These are phyloP conservation scores for Neopestalotiopsis clavispora DNA, from an alignment of 2,329 filamentous ascomycete genomes.

Conservation along the genomic window DNA sequence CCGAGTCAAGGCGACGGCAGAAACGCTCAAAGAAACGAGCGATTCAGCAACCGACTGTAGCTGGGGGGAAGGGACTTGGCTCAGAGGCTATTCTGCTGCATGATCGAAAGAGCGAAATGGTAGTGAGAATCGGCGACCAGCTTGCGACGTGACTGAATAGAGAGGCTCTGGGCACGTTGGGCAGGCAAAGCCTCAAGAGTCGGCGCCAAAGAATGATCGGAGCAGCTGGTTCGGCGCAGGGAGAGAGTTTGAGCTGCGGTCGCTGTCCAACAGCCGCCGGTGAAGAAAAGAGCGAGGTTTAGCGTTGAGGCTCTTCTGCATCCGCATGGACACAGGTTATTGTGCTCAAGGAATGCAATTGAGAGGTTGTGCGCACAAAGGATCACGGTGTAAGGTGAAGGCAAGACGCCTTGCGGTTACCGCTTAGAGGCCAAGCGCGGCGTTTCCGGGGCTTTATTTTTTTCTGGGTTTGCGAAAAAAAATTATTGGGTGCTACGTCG, in stretches of 20 bases:
- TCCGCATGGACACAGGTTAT: conserved; percentile 15
- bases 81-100: conserved; percentile 40
- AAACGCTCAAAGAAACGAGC: conserved; percentile 7
- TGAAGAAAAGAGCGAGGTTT: not conserved
- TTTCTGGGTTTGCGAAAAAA: not conserved
- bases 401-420: not conserved
- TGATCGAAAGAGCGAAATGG: conserved; percentile 29
- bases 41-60: conserved; percentile 34
- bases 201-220: not conserved
- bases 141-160: not conserved
- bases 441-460: conserved; percentile 7
- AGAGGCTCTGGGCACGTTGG: not conserved
- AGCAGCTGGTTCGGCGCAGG: not conserved
- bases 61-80: conserved; percentile 33
- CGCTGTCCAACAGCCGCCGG: not conserved
- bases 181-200: not conserved
- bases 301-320: conserved; percentile 12
- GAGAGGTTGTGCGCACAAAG: not conserved
- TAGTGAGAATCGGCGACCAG: conserved; percentile 7
- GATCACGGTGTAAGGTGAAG: not conserved
- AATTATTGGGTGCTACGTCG: conserved; percentile 15
- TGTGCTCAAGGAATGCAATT: not conserved
- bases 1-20: not conserved
- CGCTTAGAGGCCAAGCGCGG: conserved; percentile 7
- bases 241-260: not conserved